A percentile compares a stretch with the other conserved stretches of the same genome.
Evolutionary conservation across 306 rosid genomes (phyloP).

Genomic region (Corylus avellana): DNA sequence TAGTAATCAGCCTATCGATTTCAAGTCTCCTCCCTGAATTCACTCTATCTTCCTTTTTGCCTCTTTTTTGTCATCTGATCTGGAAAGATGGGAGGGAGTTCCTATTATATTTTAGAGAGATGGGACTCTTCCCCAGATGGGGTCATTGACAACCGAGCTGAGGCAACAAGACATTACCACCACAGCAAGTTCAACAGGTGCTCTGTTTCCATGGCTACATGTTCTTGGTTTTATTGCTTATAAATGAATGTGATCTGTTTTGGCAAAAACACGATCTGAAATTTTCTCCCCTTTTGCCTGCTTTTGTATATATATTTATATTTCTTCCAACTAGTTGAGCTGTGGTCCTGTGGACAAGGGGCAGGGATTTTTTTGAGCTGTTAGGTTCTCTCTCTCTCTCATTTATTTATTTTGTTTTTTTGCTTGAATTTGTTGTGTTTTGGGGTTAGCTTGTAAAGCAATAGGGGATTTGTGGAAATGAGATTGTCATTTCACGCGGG

Average conservation of each 20-base stretch:
- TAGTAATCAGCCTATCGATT: constrained; percentile 21
- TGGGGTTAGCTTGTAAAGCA: constrained; percentile 31
- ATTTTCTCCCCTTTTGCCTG: neutral
- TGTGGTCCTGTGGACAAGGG: neutral
- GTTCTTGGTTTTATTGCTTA: constrained; percentile 22
- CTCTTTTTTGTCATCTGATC: constrained; percentile 42
- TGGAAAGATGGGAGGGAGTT: constrained; percentile 37
- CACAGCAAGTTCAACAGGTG: constrained; percentile 8
- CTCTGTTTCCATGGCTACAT: constrained; percentile 22
- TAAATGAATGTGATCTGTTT: neutral
- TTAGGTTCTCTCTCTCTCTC: neutral
- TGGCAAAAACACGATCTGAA: constrained; percentile 3
- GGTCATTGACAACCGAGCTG: constrained; percentile 38
- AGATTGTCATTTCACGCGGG: constrained; percentile 28
- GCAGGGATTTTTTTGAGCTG: constrained; percentile 35
- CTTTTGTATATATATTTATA: constrained; percentile 1
- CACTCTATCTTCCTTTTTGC: constrained; percentile 31
- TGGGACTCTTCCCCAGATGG: constrained; percentile 30
- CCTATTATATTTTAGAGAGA: constrained; percentile 22
- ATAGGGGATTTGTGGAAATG: constrained; percentile 23
- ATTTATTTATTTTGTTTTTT: constrained; percentile 24
- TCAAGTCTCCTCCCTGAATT: constrained; percentile 27
- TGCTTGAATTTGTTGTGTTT: constrained; percentile 22
- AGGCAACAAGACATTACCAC: constrained; percentile 28
- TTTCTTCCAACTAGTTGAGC: constrained; percentile 4